Evolutionary conservation across 371 early-diverging fungal species (phyloP), one percentile per base, ranked within the genome.

Genomic region (Dinochytrium kinnereticum): DNA sequence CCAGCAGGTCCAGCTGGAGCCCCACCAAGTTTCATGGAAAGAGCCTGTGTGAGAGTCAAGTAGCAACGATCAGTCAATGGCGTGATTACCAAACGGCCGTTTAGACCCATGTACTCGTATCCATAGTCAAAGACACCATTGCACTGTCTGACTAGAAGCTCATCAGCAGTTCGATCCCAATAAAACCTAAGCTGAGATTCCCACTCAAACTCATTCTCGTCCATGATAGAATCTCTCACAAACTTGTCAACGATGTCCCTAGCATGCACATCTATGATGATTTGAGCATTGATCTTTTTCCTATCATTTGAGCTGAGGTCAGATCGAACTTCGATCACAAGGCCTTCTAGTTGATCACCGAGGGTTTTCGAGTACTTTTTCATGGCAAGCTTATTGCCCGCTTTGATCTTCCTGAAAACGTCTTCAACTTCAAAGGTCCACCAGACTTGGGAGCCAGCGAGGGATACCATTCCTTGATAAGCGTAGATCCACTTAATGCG

Each of bases 401-500:
- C 34, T 59, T 86, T 86, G 78, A 87, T 87, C 68, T 85, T 88
- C 7, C 77, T 64, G 73, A 88, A 88, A 7, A 86, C 85, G 71
- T 88, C 87, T 59, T 88, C 89, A 0, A 88, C 89, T 64, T 88
- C 88, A 84, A 87, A 89, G 13, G 89, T 89, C 89, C 89, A 89
- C 89, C 89, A 89, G 0, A 89, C 89, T 68, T 88, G 88, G 19
- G 84, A 81, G 10, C 86, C 85, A 30, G 87, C 87, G 0, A 89
- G 76, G 17, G 81, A 79, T 19, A 85, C 86, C 88, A 88, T 89
- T 13, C 89, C 89, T 69, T 82, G 87, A 64, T 89, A 86, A 1
- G 76, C 64, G 38, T 75, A 70, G 17, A 89, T 74, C 89, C 89
- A 89, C 17, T 77, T 78, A 19, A 81, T 61, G 7, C 88, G 67